A percentile compares a stretch with the other conserved stretches of the same genome.
Conservation (phyloP, 495 filamentous ascomycete species). For the Xylaria flabelliformis region DNA sequence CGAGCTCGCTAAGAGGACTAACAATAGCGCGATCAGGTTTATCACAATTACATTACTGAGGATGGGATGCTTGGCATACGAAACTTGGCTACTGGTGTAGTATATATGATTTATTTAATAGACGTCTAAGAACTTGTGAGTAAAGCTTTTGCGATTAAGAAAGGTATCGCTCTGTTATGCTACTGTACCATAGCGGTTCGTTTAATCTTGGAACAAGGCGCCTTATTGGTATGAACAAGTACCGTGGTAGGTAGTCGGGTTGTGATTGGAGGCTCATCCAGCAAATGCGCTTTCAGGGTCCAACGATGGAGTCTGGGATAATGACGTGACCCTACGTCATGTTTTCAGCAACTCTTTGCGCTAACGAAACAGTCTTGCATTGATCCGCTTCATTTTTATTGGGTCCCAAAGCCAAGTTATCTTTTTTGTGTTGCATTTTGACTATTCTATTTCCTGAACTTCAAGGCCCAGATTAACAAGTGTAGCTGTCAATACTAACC, state of each 20-base stretch:
- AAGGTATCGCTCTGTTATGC: background rate
- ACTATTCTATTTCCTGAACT: background rate
- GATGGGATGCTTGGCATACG: background rate
- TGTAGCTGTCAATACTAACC: background rate
- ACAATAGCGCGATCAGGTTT: constrained; percentile 4
- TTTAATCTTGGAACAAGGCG: background rate
- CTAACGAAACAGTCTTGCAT: constrained; percentile 20
- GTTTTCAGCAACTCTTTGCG: background rate
- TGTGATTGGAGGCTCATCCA: constrained; percentile 3
- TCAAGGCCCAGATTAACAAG: background rate
- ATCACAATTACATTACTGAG: background rate
- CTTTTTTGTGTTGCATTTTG: background rate
- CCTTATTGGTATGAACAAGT: background rate
- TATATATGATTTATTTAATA: too few relatives aligned
- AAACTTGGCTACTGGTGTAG: background rate
- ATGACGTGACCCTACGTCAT: constrained; percentile 27
- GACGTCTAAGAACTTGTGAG: background rate
- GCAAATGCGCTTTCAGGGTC: constrained; percentile 26
- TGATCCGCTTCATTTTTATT: constrained; percentile 1
- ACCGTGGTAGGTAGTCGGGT: background rate
- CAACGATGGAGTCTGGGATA: constrained; percentile 4
- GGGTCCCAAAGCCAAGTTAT: background rate
- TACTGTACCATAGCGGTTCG: background rate
- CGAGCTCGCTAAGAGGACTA: background rate
- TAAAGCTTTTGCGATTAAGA: background rate